Evolutionary conservation across 192 early-diverging fungal species (phyloP).

Genomic region (Backusella parvicylindrica): DNA sequence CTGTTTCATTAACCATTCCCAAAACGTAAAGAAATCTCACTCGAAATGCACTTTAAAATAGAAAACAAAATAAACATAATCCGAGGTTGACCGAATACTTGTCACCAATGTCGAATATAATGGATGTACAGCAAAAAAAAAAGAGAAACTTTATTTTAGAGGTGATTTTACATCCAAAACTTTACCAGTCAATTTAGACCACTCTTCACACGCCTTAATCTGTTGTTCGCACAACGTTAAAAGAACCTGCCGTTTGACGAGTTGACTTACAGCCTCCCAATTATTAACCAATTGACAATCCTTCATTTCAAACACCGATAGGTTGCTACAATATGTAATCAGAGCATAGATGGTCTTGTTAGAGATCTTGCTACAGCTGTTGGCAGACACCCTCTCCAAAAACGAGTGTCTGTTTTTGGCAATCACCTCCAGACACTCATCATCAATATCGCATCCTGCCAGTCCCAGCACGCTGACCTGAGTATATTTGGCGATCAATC

Average conservation of each 20-base stretch:
- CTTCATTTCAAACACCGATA: slow-evolving; percentile 50
- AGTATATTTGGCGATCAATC: slow-evolving; percentile 41
- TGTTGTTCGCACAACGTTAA: slow-evolving; percentile 44
- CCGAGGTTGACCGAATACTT: neutral
- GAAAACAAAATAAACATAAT: neutral
- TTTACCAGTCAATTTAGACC: slow-evolving; percentile 34
- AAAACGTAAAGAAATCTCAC: too few species aligned
- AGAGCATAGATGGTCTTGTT: slow-evolving; percentile 38
- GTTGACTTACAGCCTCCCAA: slow-evolving; percentile 42
- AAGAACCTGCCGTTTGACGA: slow-evolving; percentile 42
- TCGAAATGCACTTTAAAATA: too few species aligned
- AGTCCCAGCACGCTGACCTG: slow-evolving; percentile 41
- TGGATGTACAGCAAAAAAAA: neutral
- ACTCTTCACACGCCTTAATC: slow-evolving; percentile 36
- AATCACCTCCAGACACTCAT: slow-evolving; percentile 14
- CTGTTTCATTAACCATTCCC: too few species aligned
- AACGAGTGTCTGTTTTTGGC: slow-evolving; percentile 22
- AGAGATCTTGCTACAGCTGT: slow-evolving; percentile 39
- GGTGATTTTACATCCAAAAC: slow-evolving; percentile 38
- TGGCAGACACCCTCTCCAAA: slow-evolving; percentile 44
- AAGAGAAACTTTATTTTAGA: slow-evolving; percentile 26
- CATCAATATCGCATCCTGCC: slow-evolving; percentile 45
- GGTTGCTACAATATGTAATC: slow-evolving; percentile 35
- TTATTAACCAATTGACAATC: slow-evolving; percentile 46
- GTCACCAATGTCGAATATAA: neutral